phyloP scores from a whole-genome alignment of 106 monocot genomes.

The Allium cepa region DNA sequence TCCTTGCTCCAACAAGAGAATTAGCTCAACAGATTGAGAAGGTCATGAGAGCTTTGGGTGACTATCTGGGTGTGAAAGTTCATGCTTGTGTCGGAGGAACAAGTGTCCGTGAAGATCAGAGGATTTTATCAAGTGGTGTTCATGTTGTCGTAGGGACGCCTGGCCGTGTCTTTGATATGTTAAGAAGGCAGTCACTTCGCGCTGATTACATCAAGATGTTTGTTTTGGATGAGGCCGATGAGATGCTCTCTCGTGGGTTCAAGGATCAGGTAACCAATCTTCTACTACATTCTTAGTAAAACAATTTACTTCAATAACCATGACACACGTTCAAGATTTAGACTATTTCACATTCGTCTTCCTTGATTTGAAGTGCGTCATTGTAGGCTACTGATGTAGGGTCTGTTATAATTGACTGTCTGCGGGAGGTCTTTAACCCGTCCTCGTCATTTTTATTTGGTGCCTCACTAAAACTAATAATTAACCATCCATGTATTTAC shows the following conservation, averaged over 20 bases:
- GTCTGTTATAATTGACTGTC: too few species aligned
- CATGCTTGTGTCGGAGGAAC: slow-evolving; percentile 50
- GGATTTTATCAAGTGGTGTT: slow-evolving; percentile 33
- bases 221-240: slow-evolving; percentile 46
- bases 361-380: not conserved
- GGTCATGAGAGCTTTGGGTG: slow-evolving; percentile 44
- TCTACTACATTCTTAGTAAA: too few species aligned
- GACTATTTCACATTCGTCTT: not conserved
- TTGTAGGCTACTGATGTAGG: too few species aligned
- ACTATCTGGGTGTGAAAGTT: slow-evolving; percentile 41
- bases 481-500: too few species aligned
- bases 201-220: slow-evolving; percentile 31
- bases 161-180: slow-evolving; percentile 38
- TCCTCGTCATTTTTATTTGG: too few species aligned
- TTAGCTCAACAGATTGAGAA: slow-evolving; percentile 47
- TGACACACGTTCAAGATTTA: not conserved
- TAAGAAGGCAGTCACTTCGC: slow-evolving; percentile 30
- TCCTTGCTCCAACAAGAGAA: slow-evolving; percentile 48
- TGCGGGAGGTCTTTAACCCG: too few species aligned
- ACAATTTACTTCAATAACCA: too few species aligned
- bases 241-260: slow-evolving; percentile 48
- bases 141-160: slow-evolving; percentile 59
- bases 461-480: too few species aligned
- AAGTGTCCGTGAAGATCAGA: slow-evolving; percentile 30
- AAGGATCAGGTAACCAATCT: slow-evolving; percentile 26